Percentiles rank a stretch among this genome's conserved stretches.
These are phyloP conservation scores for Neonectria neomacrospora DNA, from an alignment of 2,329 filamentous ascomycete genomes.

Conservation along the genomic window DNA sequence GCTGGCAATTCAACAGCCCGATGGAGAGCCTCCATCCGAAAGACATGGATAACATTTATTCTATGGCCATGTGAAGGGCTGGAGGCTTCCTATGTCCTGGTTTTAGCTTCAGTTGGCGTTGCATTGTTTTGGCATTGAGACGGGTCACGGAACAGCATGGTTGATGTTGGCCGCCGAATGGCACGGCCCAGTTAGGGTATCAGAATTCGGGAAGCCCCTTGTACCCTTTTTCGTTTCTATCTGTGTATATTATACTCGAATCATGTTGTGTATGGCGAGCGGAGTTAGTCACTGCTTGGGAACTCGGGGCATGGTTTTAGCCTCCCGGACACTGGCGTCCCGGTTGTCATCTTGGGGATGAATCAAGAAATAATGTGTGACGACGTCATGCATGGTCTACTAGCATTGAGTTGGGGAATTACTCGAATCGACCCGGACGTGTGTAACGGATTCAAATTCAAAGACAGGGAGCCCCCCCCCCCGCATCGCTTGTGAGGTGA, in stretches of 20 bases:
- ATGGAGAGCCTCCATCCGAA: conserved; percentile 51
- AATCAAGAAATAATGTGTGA: conserved; percentile 24
- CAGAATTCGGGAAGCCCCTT: conserved; percentile 22
- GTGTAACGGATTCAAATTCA: conserved; percentile 9
- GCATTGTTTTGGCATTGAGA: conserved; percentile 31
- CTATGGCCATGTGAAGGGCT: conserved; percentile 37
- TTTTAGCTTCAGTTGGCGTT: conserved; percentile 37
- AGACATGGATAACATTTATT: conserved; percentile 54
- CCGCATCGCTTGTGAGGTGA: conserved; percentile 3
- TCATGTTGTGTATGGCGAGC: conserved; percentile 30
- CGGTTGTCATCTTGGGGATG: conserved; percentile 6
- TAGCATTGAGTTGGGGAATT: conserved; percentile 11
- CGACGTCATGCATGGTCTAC: conserved; percentile 25
- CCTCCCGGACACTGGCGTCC: conserved; percentile 10
- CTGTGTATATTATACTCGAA: conserved; percentile 30
- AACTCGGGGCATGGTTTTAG: conserved; percentile 1
- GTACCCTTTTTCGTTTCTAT: conserved; percentile 18
- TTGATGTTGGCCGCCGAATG: conserved; percentile 26
- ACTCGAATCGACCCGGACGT: conserved; percentile 13
- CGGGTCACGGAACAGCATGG: conserved; percentile 31
- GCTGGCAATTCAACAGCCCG: conserved; percentile 52
- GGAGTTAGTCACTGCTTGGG: conserved; percentile 29
- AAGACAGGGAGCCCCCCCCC: not conserved
- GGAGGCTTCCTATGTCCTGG: conserved; percentile 11
- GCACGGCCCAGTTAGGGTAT: conserved; percentile 22